Evolutionary conservation across 345 rosid genomes (phyloP).

Genomic region (Dimocarpus longan): DNA sequence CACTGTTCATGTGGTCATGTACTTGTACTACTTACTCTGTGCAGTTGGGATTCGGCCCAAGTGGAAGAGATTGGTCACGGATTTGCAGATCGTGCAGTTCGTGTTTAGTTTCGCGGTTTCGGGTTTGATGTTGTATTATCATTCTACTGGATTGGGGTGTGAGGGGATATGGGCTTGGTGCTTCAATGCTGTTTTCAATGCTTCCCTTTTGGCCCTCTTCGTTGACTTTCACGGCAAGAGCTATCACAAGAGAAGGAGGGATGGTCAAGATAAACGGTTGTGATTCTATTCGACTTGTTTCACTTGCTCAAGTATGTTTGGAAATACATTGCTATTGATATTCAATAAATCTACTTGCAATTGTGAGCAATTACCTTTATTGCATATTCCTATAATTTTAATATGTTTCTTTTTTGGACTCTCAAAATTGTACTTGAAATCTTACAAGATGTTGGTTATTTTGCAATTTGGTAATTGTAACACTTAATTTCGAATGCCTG

Average conservation of each 20-base stretch:
- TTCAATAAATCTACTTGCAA: no score
- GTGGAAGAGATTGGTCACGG: slow-evolving; percentile 82
- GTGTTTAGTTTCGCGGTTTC: slow-evolving; percentile 54
- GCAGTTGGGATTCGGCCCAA: slow-evolving; percentile 61
- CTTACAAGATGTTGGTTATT: no score
- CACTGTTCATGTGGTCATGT: slow-evolving; percentile 71
- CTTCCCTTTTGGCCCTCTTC: slow-evolving; percentile 69
- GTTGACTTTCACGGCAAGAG: slow-evolving; percentile 58
- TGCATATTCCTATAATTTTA: no score
- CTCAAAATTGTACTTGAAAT: no score
- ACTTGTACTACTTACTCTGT: slow-evolving; percentile 60
- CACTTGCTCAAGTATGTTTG: no score
- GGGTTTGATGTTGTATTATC: slow-evolving; percentile 51
- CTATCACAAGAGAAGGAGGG: slow-evolving; percentile 26
- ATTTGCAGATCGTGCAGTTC: slow-evolving; percentile 81
- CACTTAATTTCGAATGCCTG: no score
- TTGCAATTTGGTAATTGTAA: no score
- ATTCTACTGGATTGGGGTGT: slow-evolving; percentile 59
- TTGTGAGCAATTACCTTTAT: no score
- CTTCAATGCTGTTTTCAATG: slow-evolving; percentile 65
- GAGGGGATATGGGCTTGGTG: slow-evolving; percentile 68
- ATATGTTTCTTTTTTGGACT: no score
- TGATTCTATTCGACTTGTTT: not conserved
- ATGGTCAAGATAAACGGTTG: not conserved
- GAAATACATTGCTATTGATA: no score